Base-by-base conservation (phyloP, 768 basidiomycete species). In the Russula sp. region DNA sequence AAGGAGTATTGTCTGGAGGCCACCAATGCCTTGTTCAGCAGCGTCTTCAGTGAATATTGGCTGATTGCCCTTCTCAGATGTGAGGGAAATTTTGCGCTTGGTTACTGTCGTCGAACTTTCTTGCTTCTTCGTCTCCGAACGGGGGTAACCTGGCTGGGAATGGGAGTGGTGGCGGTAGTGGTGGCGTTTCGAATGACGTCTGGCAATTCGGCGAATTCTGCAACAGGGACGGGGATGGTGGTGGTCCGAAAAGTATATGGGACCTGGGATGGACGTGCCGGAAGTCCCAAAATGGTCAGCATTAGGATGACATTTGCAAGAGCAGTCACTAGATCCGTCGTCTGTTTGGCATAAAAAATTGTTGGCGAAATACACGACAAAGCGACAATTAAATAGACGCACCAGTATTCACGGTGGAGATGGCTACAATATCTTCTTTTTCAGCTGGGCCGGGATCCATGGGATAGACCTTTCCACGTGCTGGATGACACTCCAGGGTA, bases 11-110 rank as follows among this genome's bases (percentile, higher is more conserved):
- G 52, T 50, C 34, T 24, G 54, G 11, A 46, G 36, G 6, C 40
- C 16, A n/a, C 26, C 52, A n/a, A 42, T 59, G 20, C 62, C 66
- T 16, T 50, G 36, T 48, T 67, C 62, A 28, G 46, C 51, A 26
- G 16, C 50, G 9, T 48, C 49, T 9, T 57, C 42, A 5, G 60
- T 26, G 22, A 11, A 18, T 28, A 48, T 22, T 44, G 18, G 28
- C 10, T 22, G 38, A 55, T 40, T 5, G 20, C 28, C 55, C 36
- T 62, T 50, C 40, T 42, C 40, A 20, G 38, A 26, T 20, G 32
- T 10, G 24, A n/a, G 40, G 5, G 18, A 13, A 1, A 6, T 20
- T 28, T 26, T 14, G 55, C 16, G 1, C n/a, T 1, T 13, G 9
- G 2, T 1, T 24, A 4, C 40, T 24, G 14, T 32, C 30, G 46